Evolutionary conservation across 2,329 filamentous ascomycete genomes (phyloP), one percentile per base, ranked within the genome.

Genomic region (Phoma herbarum): DNA sequence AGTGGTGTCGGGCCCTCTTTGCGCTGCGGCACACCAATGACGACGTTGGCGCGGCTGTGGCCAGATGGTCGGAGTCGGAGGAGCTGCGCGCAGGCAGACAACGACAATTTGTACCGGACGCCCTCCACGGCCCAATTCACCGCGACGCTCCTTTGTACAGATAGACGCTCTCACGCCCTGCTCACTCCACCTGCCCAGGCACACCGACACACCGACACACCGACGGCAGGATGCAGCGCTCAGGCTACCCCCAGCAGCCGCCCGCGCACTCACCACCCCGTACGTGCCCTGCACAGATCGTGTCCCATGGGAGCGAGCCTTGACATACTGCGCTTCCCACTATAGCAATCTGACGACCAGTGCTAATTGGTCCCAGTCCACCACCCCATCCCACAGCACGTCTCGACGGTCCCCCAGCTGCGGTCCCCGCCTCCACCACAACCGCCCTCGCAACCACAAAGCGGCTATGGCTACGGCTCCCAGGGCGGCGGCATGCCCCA

Each of bases 321-420:
- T 28, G 26, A 5, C 26, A n/a, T n/a, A n/a, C n/a, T n/a, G n/a
- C n/a, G n/a, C n/a, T n/a, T n/a, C n/a, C n/a, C n/a, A n/a, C n/a
- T n/a, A n/a, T n/a, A n/a, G n/a, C n/a, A n/a, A n/a, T n/a, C n/a
- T n/a, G n/a, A n/a, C n/a, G 35, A 23, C 3, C 11, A 7, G 37
- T 14, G 11, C 18, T 22, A 41, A 22, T 14, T 18, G 20, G 10
- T 18, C 11, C 4, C 45, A 70, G 67, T 74, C 45, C 95, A 98
- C 80, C 95, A 98, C 77, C 95, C 95, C 58, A 93, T 98, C 59
- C 95, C 95, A 62, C 95, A 99, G 80, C 95, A 99, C 84, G 94
- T 98, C 72, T 98, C 95, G 75, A 96, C 93, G 58, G 95, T 99
- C 48, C 95, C 95, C 43, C 95, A 98, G 81, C 88, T 99, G 77